Evolutionary conservation across 179 eudicot genomes (phyloP), one percentile per base, ranked within the genome.

Genomic region (Monotropa hypopitys): DNA sequence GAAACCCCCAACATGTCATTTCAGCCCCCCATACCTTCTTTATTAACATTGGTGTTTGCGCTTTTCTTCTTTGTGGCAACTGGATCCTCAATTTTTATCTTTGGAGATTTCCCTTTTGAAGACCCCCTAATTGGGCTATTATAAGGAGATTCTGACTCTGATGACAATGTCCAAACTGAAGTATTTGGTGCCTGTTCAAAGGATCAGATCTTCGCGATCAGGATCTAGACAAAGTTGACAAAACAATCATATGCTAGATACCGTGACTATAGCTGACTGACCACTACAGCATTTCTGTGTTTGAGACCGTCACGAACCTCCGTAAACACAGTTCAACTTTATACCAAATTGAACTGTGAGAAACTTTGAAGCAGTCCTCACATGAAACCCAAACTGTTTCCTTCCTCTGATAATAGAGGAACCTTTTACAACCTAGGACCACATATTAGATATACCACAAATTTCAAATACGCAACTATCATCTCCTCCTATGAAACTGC

Each of bases 121-220:
- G 46, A 79, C 57, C 59, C 81, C 61, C 71, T 80, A 38, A 76
- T 73, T 45, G 85, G 76, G 75, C 80, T 78, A 76, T 77, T 82
- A 79, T 50, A 79, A 75, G 88, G 83, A 84, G 86, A 81, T 40
- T 89, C 90, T 26, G 97, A 90, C 84, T 88, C 97, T 28, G 96
- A 90, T 54, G 94, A 89, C 76, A 94, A 77, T 32, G 86, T 81
- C 78, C 83, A 85, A 72, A 88, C 74, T 42, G 90, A 81, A 76
- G 40, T 87, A 8, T 80, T 80, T 47, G 88, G 90, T 76, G 80
- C 87, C 92, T 92, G 88, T 74, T 80, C 74, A 72, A 75, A 82
- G 12, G 72, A 76, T 40, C 65, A 23, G 12, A 72, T 7, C 23
- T 10, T 46, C 15, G 7, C 11, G n/a, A 73, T 79, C 42, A 47